A percentile compares a stretch with the other conserved stretches of the same genome.
Conservation (phyloP, 495 filamentous ascomycete genomes). For the Aspergillus hancockii region DNA sequence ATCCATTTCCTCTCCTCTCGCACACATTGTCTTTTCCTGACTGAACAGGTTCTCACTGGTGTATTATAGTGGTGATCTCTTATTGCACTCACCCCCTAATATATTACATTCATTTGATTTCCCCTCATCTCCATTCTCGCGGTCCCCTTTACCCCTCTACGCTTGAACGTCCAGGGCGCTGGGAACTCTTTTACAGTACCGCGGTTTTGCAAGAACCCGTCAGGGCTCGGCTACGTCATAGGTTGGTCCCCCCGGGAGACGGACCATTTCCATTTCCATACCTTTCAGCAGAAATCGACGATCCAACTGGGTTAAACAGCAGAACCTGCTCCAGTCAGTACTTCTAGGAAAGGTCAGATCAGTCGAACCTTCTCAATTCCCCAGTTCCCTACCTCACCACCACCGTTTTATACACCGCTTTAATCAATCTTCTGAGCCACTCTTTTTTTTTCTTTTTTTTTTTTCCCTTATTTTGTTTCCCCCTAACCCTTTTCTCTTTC, state of each 20-base stretch:
- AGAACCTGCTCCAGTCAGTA: slow-evolving; percentile 17
- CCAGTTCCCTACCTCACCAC: slow-evolving; percentile 2
- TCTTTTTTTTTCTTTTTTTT: slow-evolving; percentile 5
- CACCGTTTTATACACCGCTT: slow-evolving; percentile 25
- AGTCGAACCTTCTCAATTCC: slow-evolving; percentile 20
- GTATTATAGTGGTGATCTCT: neutral
- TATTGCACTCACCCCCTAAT: neutral
- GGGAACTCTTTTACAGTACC: slow-evolving; percentile 15
- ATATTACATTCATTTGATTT: neutral
- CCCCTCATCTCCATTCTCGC: neutral
- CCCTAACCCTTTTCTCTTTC: slow-evolving; percentile 4
- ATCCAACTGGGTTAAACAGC: slow-evolving; percentile 27
- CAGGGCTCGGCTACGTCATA: slow-evolving; percentile 42
- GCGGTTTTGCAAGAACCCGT: slow-evolving; percentile 20
- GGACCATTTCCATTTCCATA: slow-evolving; percentile 24
- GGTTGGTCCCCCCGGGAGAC: slow-evolving; percentile 31
- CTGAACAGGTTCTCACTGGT: neutral
- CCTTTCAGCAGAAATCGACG: slow-evolving; percentile 29
- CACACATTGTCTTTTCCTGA: slow-evolving; percentile 3
- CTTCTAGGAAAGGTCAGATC: slow-evolving; percentile 29
- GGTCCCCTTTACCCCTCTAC: slow-evolving; percentile 2
- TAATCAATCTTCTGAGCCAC: slow-evolving; percentile 13
- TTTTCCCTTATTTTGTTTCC: neutral
- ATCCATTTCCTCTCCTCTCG: slow-evolving; percentile 9
- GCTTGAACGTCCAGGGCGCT: slow-evolving; percentile 1